Evolutionary conservation across 23 red algal species (phyloP).

Genomic region (Cyanidioschyzon merolae): DNA sequence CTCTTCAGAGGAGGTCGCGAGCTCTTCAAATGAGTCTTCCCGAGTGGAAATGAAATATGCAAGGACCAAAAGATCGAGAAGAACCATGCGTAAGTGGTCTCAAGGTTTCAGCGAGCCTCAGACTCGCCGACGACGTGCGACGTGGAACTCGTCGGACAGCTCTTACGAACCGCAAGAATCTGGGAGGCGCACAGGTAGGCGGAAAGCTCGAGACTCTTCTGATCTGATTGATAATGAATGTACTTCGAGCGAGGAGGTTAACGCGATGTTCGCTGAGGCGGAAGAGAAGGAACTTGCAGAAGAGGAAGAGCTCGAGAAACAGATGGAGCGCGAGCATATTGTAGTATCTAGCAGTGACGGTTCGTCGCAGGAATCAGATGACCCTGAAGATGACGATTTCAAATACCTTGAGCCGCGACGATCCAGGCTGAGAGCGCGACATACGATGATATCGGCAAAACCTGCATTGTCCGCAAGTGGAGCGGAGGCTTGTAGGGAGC

Average conservation of each 20-base stretch:
- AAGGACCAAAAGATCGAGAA: background rate
- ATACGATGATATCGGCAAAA: background rate
- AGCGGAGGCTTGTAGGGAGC: background rate
- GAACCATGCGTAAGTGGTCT: background rate
- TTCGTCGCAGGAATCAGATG: background rate
- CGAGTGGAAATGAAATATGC: background rate
- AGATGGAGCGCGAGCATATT: background rate
- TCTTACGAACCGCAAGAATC: background rate
- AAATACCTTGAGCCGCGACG: background rate
- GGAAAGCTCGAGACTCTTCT: background rate
- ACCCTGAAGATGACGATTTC: constrained; percentile 14
- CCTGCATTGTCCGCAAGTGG: background rate
- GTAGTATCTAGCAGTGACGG: background rate
- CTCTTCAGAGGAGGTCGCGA: background rate
- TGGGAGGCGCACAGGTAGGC: background rate
- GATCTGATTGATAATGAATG: background rate
- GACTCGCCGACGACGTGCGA: background rate
- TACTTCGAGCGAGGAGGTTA: background rate
- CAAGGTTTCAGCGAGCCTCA: background rate
- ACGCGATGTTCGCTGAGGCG: constrained; percentile 5
- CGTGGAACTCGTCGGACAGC: background rate
- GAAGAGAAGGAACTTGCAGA: background rate
- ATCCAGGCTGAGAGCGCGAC: background rate
- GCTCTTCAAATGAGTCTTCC: background rate
- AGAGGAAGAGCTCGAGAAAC: background rate